phyloP scores from a whole-genome alignment of 352 stramenopile genomes.

The Phytophthora crassamura region DNA sequence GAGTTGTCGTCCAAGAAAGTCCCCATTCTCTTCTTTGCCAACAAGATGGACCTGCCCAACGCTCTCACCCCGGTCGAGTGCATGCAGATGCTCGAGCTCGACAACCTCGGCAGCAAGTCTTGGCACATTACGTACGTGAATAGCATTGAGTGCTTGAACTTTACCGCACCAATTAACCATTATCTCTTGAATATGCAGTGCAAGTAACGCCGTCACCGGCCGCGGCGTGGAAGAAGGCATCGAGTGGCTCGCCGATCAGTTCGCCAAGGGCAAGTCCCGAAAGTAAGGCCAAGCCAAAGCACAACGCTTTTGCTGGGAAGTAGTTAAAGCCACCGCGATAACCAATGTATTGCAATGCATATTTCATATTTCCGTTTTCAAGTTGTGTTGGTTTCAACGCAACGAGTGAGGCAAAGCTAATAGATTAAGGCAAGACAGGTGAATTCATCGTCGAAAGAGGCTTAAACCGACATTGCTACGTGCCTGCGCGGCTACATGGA shows the following conservation, averaged over 20 bases:
- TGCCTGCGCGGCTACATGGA: slow-evolving; percentile 40
- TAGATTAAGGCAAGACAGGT: slow-evolving; percentile 7
- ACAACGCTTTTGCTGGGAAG: slow-evolving; percentile 5
- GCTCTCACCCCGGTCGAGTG: slow-evolving; percentile 80
- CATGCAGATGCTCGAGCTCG: slow-evolving; percentile 81
- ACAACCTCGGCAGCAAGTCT: slow-evolving; percentile 79
- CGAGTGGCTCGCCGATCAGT: slow-evolving; percentile 81
- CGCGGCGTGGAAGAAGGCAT: slow-evolving; percentile 84
- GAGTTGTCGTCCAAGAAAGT: slow-evolving; percentile 74
- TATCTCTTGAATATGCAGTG: slow-evolving; percentile 39
- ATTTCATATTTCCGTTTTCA: slow-evolving; percentile 3
- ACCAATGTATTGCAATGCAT: slow-evolving; percentile 29
- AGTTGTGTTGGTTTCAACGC: not conserved
- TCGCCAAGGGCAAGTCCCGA: slow-evolving; percentile 65
- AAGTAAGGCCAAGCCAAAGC: slow-evolving; percentile 40
- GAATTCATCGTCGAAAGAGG: slow-evolving; percentile 1
- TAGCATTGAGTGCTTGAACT: not conserved
- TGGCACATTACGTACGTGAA: slow-evolving; percentile 85
- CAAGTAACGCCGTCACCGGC: slow-evolving; percentile 84
- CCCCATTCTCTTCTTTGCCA: slow-evolving; percentile 87
- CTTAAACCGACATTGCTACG: not conserved
- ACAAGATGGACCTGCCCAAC: slow-evolving; percentile 88
- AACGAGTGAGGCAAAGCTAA: slow-evolving; percentile 4
- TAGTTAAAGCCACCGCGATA: slow-evolving; percentile 16
- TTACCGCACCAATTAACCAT: not conserved